Base-by-base conservation (phyloP, 352 stramenopile genomes). In the Pythium sukuiense region DNA sequence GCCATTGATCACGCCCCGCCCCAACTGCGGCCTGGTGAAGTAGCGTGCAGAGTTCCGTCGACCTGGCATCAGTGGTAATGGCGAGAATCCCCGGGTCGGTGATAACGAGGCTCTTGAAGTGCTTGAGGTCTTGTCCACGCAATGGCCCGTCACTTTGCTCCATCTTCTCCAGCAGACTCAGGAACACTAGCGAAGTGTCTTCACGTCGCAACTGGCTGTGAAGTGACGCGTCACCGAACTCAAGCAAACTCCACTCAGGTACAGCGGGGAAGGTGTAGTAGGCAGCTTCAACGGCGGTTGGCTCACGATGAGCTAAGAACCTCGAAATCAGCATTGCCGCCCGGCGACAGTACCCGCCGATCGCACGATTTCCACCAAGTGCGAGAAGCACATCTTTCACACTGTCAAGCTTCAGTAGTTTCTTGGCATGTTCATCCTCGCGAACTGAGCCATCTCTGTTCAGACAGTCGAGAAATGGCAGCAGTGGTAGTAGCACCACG, bases 101-200 rank as follows among this genome's bases (percentile, higher is more conserved):
- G 2, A 32, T 50, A 12, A 65, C 50, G 37, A 16, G 6, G 24
- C 32, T 24, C 59, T 65, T 65, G 35, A 65, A 54, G 13, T 20
- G 29, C 30, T 33, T 33, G 2, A 55, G n/a, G n/a, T 54, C 1
- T 2, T 66, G 35, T 3, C 37, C 39, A 2, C 39, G 33, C 13
- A 66, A 24, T 20, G 60, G 50, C 1, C 60, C 60, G 8, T 55
- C 35, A 24, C 50, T 66, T 13, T 14, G 33, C 27, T 59, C 24
- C 18, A 66, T 55, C 60, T 60, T 45, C 7, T 60, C 41, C 35
- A 66, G 33, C 7, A 60, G 50, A 7, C 7, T 33, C 27, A 12
- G 2, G 12, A 57, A 41, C 11, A n/a, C 8, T 24, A 16, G 9
- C 3, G 6, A 1, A 6, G 13, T 24, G 11, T 43, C 27, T n/a